Evolutionary conservation across 371 early-diverging fungal genomes (phyloP).

Genomic region (Nematocida sp.): DNA sequence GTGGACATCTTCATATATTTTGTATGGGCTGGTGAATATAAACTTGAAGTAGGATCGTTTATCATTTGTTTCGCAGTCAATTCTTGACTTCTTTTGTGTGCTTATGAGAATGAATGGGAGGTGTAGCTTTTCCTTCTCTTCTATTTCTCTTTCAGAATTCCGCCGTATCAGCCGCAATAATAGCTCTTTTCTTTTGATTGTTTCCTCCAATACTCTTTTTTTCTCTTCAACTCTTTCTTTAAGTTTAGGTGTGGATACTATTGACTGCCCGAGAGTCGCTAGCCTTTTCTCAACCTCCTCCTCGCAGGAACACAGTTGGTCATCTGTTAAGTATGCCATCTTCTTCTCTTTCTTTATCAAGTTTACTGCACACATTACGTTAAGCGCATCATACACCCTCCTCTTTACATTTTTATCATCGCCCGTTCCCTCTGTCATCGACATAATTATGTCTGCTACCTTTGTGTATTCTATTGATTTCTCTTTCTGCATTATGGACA

Average conservation of each 20-base stretch:
- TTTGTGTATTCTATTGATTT: conserved; percentile 50
- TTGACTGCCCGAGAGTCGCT: background rate
- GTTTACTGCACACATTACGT: conserved; percentile 76
- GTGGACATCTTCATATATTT: conserved; percentile 55
- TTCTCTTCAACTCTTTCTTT: conserved; percentile 47
- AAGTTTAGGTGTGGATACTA: background rate
- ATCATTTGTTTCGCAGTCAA: conserved; percentile 59
- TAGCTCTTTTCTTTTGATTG: conserved; percentile 33
- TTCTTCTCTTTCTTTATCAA: conserved; percentile 74
- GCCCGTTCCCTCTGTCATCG: conserved; percentile 33
- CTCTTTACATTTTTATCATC: conserved; percentile 77
- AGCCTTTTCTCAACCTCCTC: background rate
- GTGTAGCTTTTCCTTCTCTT: conserved; percentile 47
- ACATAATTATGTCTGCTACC: conserved; percentile 50
- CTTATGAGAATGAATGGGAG: conserved; percentile 54
- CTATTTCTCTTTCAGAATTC: conserved; percentile 27
- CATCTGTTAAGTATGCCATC: conserved; percentile 47
- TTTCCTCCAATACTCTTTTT: conserved; percentile 36
- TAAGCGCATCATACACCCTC: conserved; percentile 77
- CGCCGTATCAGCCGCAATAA: conserved; percentile 35
- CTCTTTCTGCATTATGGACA: conserved; percentile 56
- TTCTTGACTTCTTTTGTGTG: conserved; percentile 39
- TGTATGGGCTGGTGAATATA: conserved; percentile 40
- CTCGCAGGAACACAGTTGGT: conserved; percentile 37
- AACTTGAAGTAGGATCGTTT: conserved; percentile 55